Base-by-base conservation (phyloP, 371 early-diverging fungal genomes). In the Sporodiniella umbellata region DNA sequence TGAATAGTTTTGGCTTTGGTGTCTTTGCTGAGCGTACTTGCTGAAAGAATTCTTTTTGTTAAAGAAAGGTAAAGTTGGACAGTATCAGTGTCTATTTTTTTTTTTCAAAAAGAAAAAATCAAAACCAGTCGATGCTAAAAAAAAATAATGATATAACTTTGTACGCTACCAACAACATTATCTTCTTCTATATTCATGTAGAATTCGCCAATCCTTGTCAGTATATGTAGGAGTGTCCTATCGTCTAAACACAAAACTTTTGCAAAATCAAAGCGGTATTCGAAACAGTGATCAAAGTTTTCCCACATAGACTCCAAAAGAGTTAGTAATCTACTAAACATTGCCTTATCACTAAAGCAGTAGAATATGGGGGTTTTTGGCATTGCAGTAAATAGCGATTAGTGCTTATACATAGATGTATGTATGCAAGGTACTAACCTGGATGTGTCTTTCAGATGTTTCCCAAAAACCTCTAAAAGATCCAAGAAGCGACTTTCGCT, bases 271-370 rank as follows among this genome's bases (percentile, higher is more conserved):
- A 40, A 24, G 10, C 54, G 48, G 3, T 44, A 21, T 18, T 54
- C 64, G 49, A 64, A 68, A 17, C 45, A 50, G 8, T n/a, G 28
- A n/a, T 44, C 38, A 42, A 55, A 60, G 33, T 64, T 58, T 11
- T 61, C 53, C 64, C 66, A 72, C 24, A 69, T 37, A 1, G 69
- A 45, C 21, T 66, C 49, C 4, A 72, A 31, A 15, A 72, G 45
- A n/a, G 58, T 58, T 17, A 58, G 18, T 2, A 52, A 21, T 30
- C 58, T 47, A 24, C 28, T 19, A 39, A 58, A 58, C 15, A 8
- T 31, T 24, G 21, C 25, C 10, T 52, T 45, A 19, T 44, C 42
- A 37, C 52, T 51, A 22, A 7, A 15, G 6, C 2, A 37, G 18
- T 8, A 3, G 11, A 37, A 15, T 37, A 37, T n/a, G n/a, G n/a